Evolutionary conservation across 495 filamentous ascomycete species (phyloP), one percentile per base, ranked within the genome.

Genomic region (Barbatosphaeria neglecta): DNA sequence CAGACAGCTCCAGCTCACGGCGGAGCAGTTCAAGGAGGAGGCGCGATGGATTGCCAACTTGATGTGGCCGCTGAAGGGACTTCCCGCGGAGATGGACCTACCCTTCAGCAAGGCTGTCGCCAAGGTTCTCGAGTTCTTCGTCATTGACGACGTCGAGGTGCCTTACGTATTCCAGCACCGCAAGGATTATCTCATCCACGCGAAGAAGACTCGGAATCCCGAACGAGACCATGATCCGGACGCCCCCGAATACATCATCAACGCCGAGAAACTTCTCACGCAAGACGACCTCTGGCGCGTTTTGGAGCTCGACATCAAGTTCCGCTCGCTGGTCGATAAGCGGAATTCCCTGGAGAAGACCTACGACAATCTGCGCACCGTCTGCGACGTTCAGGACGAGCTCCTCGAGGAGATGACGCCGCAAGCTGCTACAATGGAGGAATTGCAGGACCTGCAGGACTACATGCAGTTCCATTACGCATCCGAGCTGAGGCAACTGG

Each of bases 131-230:
- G 87, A 95, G 54, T 95, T 97, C 52, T 83, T 98, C 56, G 83
- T 90, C 35, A 78, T 87, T 6, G 89, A 96, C 50, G 84, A 93
- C 45, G 86, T 84, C 59, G 92, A 98, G 58, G 89, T 96, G 4
- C 90, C 92, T 0, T 98, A 92, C 59, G 89, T 98, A 51, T 96
- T 95, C 64, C 93, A 97, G 58, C 90, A 98, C 54, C 86, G 93
- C 31, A 90, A 94, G 62, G 92, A 98, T 60, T 97, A 97, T 61
- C 79, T 98, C 50, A 96, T 97, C 50, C 88, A 98, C 55, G 82
- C 88, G 40, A 81, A 81, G 47, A 89, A 87, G 62, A 76, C 83
- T 11, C 69, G 77, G 24, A 80, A 82, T 44, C 78, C 78, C 18
- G 66, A 63, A 38, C 59, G 61, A 38, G 66, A 63, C 49, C 64